Conservation (phyloP, 2,329 filamentous ascomycete species). For the Calonectria fujianensis region DNA sequence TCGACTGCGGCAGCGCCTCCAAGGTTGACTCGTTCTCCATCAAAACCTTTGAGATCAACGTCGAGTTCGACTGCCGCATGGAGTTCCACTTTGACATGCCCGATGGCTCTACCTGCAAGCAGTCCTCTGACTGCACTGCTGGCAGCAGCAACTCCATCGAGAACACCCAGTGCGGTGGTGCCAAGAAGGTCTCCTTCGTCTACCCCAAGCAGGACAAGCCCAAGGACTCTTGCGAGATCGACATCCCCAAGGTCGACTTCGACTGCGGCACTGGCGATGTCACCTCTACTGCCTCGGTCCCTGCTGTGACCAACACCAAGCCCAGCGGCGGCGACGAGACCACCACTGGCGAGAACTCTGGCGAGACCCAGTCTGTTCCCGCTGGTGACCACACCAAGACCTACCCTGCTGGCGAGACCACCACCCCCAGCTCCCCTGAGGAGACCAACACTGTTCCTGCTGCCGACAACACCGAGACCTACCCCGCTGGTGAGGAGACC, state of each 20-base stretch:
- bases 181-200: slow-evolving; percentile 85
- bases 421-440: slow-evolving; percentile 39
- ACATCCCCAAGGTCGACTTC: slow-evolving; percentile 84
- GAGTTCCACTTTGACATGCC: slow-evolving; percentile 93
- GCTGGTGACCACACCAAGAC: slow-evolving; percentile 26
- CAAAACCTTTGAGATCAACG: slow-evolving; percentile 81
- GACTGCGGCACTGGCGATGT: slow-evolving; percentile 73
- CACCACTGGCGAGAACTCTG: slow-evolving; percentile 45
- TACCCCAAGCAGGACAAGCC: slow-evolving; percentile 75
- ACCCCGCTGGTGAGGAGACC: slow-evolving; percentile 46
- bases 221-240: slow-evolving; percentile 79
- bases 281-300: slow-evolving; percentile 45
- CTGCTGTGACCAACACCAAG: slow-evolving; percentile 36
- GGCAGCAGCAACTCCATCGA: slow-evolving; percentile 81
- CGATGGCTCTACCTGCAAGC: slow-evolving; percentile 88
- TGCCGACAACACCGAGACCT: slow-evolving; percentile 55
- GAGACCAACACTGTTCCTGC: slow-evolving; percentile 47
- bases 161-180: slow-evolving; percentile 95
- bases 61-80: slow-evolving; percentile 85
- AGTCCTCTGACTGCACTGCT: slow-evolving; percentile 80
- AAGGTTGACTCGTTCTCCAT: slow-evolving; percentile 80
- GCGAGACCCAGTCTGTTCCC: slow-evolving; percentile 30
- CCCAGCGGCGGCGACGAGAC: slow-evolving; percentile 32
- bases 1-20: slow-evolving; percentile 65
- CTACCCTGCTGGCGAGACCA: slow-evolving; percentile 40